phyloP scores from a whole-genome alignment of 1,284 basidiomycete species.

The Volvariella volvacea region DNA sequence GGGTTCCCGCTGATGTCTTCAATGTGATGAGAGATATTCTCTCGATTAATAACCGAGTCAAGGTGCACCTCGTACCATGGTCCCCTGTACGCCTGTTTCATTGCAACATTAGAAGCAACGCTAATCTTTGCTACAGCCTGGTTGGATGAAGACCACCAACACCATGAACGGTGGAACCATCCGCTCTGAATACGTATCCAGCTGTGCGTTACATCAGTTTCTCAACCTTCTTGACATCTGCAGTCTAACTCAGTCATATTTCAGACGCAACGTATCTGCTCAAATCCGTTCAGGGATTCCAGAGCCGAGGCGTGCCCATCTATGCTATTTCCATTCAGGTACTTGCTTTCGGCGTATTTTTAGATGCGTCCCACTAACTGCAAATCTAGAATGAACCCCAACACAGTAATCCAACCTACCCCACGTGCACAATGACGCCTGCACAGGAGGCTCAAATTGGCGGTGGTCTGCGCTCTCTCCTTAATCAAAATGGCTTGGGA shows the following conservation, averaged over 20 bases:
- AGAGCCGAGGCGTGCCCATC: constrained; percentile 36
- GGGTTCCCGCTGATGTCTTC: constrained; percentile 42
- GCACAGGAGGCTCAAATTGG: constrained; percentile 40
- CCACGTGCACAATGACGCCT: constrained; percentile 36
- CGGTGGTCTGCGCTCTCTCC: constrained; percentile 32
- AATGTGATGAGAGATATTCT: constrained; percentile 43
- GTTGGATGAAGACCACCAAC: constrained; percentile 46
- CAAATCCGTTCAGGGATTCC: constrained; percentile 48
- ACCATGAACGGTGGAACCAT: constrained; percentile 45
- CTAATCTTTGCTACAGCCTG: constrained; percentile 40
- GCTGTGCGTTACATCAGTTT: constrained; percentile 22
- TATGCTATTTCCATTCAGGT: constrained; percentile 46
- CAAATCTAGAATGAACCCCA: constrained; percentile 40
- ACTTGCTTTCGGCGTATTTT: neutral
- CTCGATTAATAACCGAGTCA: constrained; percentile 31
- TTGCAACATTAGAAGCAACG: no score
- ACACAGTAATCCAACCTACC: constrained; percentile 47
- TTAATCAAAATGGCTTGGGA: constrained; percentile 43
- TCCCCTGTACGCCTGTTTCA: constrained; percentile 35
- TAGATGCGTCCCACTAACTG: neutral
- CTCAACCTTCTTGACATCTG: constrained; percentile 4
- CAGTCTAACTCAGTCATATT: constrained; percentile 1
- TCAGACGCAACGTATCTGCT: constrained; percentile 46
- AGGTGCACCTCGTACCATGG: constrained; percentile 48
- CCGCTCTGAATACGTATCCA: constrained; percentile 23